Evolutionary conservation across 2,329 filamentous ascomycete genomes (phyloP), one percentile per base, ranked within the genome.

Genomic region (Aspergillus pseudoglaucus): DNA sequence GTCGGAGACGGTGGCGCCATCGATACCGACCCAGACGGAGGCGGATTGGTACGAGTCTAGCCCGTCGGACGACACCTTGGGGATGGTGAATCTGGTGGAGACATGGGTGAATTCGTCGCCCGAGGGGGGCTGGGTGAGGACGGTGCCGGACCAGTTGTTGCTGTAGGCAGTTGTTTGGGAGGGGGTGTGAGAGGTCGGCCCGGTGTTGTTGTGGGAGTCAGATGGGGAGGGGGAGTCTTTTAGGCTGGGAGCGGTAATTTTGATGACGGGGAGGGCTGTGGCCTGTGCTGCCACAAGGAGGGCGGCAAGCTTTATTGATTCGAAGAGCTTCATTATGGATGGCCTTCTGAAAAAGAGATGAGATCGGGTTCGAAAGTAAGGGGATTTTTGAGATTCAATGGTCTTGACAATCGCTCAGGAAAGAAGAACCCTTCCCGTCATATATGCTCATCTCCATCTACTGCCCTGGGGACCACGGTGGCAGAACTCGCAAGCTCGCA

Each of bases 1-100:
- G 44, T 48, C 40, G 27, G 32, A 27, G 33, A 27, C 44, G 2
- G 46, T 46, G 15, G 47, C 47, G 6, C 49, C 49, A 41, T 51
- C 49, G 10, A 51, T 51, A 12, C 49, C 49, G 2, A 51, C 49
- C 49, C 49, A 51, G 43, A 46, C 39, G 15, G 47, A 49, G 4
- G 30, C 49, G 3, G 49, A 40, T 25, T 51, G 49, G 8, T 42
- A 45, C n/a, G 41, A 30, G 3, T 25, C 33, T 2, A 38, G 39
- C 9, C 37, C 18, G 7, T 44, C 44, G 10, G 43, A 27, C 2
- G 49, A 46, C 6, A 49, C 43, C 4, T 27, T 6, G 9, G 49
- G 49, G 9, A 51, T 35, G 9, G 47, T 51, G 47, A 49, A 38
- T 6, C 27, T 49, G n/a, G 49, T 47, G 4, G 47, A 44, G 2